Evolutionary conservation across 2,329 filamentous ascomycete species (phyloP), one percentile per base, ranked within the genome.

Genomic region (Neopestalotiopsis rosae): DNA sequence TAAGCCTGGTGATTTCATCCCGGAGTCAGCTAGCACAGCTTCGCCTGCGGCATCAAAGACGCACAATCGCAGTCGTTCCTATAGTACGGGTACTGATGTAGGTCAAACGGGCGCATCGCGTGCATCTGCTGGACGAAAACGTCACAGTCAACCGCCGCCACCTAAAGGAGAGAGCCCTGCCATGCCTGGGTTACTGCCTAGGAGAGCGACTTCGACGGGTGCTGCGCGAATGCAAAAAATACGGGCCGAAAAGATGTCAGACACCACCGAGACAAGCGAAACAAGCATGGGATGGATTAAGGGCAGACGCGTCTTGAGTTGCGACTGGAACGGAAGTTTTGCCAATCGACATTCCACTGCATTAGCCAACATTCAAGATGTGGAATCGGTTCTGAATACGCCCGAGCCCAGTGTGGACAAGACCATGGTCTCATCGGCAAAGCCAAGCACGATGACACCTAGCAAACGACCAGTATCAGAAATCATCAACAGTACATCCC

Each of bases 181-280:
- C 14, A 52, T 20, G 17, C 64, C 64, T 52, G 72, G 30, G 42
- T 58, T 71, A 0, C 20, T 78, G 10, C 82, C 83, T 30, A 81
- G 79, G 40, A 79, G 84, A 30, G 79, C 84, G 2, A 81, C 83
- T 3, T 87, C 84, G 57, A 83, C 82, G 0, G 85, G 85, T 0
- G 81, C 82, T 1, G 82, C 83, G 4, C 86, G 83, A 66, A 81
- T 86, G 76, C 81, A 84, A 67, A 79, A 79, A 30, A 78, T 77
- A n/a, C 76, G 67, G 72, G 73, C 74, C 66, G 71, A 61, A 17
- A 70, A 32, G 56, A 24, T 13, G 34, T 66, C 49, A 66, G 49
- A 61, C 69, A 69, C 5, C 38, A 61, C 3, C 67, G 63, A 72
- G 66, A 62, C 63, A 57, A 56, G 42, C 58, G 24, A 74, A 68